Base-by-base conservation (phyloP, 495 filamentous ascomycete genomes). In the Daldinia concentrica region DNA sequence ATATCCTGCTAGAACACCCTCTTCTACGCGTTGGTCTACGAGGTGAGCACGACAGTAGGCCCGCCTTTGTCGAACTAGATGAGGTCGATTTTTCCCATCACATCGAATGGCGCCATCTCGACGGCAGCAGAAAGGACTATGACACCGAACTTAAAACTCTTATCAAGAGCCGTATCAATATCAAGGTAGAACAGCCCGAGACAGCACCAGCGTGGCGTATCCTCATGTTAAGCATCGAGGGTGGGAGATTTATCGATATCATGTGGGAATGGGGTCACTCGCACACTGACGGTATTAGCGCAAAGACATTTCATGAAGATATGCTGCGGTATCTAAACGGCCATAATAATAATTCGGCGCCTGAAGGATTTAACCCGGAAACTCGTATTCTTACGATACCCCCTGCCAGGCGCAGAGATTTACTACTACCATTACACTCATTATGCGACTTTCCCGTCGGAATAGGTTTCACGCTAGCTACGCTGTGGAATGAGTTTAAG, bases 231-330 rank as follows among this genome's bases (percentile, higher is more conserved):
- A 60, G 27, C 27, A 17, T 36, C 14, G 50, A 61, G 24, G 36
- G 60, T 15, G 48, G 30, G 2, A 4, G 15, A 29, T 58, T 64
- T 15, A 6, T 81, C 12, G 76, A 80, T 43, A 67, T 77, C 29
- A 57, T 80, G 24, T 77, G 79, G 57, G 77, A 77, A 19, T 76
- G 69, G 22, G 79, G 79, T 26, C 81, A 83, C 24, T 55, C 69
- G 6, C 67, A 80, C 12, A 68, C 68, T 5, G 80, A 82, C 62
- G 80, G 81, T 1, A 77, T 74, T 6, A 75, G 78, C 56, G 77
- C 73, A 5, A 75, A 74, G 41, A 34, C 72, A 6, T 81, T 82
- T 39, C 80, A 81, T 39, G 52, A 73, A 52, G 67, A 69, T 15
- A 69, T 81, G 11, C 72, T 81, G 24, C 55, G 73, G 12, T 52